A percentile compares a stretch with the other conserved stretches of the same genome.
phyloP scores from a whole-genome alignment of 192 early-diverging fungal species.

The Entomortierella chlamydospora region DNA sequence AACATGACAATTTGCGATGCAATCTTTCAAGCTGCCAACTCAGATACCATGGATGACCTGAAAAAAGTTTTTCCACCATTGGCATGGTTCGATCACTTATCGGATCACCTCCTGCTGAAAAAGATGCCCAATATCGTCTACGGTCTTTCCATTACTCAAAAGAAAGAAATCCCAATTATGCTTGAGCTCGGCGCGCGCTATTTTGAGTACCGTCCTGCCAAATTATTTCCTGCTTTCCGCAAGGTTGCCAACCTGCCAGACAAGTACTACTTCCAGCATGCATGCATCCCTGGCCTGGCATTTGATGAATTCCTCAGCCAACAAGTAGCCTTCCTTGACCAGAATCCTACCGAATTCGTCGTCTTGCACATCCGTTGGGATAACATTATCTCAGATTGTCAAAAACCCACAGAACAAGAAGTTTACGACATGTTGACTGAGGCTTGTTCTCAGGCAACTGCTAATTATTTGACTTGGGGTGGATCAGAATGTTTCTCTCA shows the following conservation, averaged over 20 bases:
- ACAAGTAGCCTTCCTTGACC: conserved; percentile 18
- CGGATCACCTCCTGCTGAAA: conserved; percentile 6
- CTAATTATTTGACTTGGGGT: conserved; percentile 7
- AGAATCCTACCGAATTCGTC: conserved; percentile 24
- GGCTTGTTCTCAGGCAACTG: conserved; percentile 1
- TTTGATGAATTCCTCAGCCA: conserved; percentile 33
- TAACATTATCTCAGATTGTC: conserved; percentile 18
- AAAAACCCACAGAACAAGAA: conserved; percentile 9
- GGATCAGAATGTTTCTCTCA: conserved; percentile 23
- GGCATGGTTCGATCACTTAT: conserved; percentile 19
- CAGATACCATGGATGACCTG: conserved; percentile 4
- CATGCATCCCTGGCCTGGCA: conserved; percentile 29
- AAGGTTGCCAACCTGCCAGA: conserved; percentile 21
- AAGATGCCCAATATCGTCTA: conserved; percentile 35
- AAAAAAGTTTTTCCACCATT: conserved; percentile 16
- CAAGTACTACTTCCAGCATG: conserved; percentile 37
- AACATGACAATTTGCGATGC: conserved; percentile 22
- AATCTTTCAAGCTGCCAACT: conserved; percentile 16
- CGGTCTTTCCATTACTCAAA: conserved; percentile 31
- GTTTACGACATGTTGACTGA: conserved; percentile 14
- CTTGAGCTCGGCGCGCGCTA: conserved; percentile 29
- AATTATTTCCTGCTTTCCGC: conserved; percentile 23
- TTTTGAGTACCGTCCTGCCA: conserved; percentile 38
- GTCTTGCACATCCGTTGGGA: conserved; percentile 35
- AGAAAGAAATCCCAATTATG: conserved; percentile 36